Percentiles rank a stretch among this genome's conserved stretches.
Conservation (phyloP, 225 moss, liverwort and hornwort genomes). For the Thuidium tamariscinum region DNA sequence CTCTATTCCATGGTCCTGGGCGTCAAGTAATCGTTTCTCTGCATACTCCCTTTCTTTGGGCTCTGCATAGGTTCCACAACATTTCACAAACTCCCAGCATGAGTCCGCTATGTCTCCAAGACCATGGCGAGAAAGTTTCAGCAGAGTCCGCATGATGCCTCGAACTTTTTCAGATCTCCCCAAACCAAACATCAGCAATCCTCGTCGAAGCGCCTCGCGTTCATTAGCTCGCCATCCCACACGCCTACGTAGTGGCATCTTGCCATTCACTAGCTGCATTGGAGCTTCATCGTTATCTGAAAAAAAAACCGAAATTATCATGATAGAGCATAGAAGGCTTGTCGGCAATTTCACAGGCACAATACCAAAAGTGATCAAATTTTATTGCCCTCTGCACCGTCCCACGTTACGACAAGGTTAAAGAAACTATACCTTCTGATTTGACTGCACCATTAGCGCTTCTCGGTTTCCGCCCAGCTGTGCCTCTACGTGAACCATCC, state of each 20-base stretch:
- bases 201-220: conserved; percentile 66
- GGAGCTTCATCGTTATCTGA: conserved; percentile 45
- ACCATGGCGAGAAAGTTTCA: conserved; percentile 70
- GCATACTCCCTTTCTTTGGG: conserved; percentile 60
- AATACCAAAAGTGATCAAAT: not conserved
- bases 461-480: conserved; percentile 31
- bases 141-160: conserved; percentile 51
- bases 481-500: conserved; percentile 36
- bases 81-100: conserved; percentile 70
- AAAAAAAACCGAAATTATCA: not conserved
- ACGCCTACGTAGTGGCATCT: conserved; percentile 55
- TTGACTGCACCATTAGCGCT: conserved; percentile 19
- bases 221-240: conserved; percentile 78
- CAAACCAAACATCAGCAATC: conserved; percentile 65
- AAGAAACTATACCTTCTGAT: conserved; percentile 24
- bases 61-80: conserved; percentile 57
- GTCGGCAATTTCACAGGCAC: not conserved
- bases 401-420: not conserved
- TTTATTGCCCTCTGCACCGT: not conserved
- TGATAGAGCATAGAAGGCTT: not conserved
- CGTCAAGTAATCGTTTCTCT: conserved; percentile 46
- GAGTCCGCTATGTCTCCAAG: conserved; percentile 74
- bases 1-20: conserved; percentile 54
- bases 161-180: conserved; percentile 69
- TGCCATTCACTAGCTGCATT: conserved; percentile 40